Evolutionary conservation across 106 monocot species (phyloP).

Genomic region (Apostasia ramifera): DNA sequence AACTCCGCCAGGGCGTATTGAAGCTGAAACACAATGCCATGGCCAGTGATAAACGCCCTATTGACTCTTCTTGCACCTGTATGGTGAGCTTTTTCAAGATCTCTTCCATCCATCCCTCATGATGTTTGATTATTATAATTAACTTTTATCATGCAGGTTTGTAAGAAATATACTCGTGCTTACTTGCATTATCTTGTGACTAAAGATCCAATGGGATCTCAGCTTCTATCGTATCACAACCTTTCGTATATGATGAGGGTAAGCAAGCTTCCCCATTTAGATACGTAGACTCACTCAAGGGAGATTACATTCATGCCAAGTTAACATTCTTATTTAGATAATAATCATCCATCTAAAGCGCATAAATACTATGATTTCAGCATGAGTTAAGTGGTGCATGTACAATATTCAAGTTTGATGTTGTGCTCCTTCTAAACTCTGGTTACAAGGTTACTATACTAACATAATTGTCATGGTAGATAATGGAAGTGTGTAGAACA

Average conservation of each 20-base stretch:
- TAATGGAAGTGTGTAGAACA: too few species aligned
- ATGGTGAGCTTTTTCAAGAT: slow-evolving; percentile 47
- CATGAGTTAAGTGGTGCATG: too few species aligned
- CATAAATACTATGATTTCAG: too few species aligned
- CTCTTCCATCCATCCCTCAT: not conserved
- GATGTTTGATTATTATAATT: not conserved
- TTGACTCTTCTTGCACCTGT: slow-evolving; percentile 79
- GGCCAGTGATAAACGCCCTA: slow-evolving; percentile 85
- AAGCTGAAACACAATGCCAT: slow-evolving; percentile 85
- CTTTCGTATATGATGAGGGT: slow-evolving; percentile 97
- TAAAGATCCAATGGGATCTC: slow-evolving; percentile 94
- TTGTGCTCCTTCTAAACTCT: too few species aligned
- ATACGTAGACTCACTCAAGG: too few species aligned
- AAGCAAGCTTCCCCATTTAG: slow-evolving; percentile 3
- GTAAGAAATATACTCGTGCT: slow-evolving; percentile 88
- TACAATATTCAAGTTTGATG: too few species aligned
- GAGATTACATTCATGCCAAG: too few species aligned
- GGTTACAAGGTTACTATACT: too few species aligned
- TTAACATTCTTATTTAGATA: too few species aligned
- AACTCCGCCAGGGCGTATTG: slow-evolving; percentile 56
- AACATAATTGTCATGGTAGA: too few species aligned
- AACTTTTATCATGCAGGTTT: slow-evolving; percentile 48
- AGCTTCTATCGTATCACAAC: slow-evolving; percentile 92
- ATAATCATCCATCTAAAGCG: too few species aligned
- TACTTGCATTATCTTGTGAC: slow-evolving; percentile 92